Base-by-base conservation (phyloP, 2,329 filamentous ascomycete species). In the Gaeumannomyces tritici region DNA sequence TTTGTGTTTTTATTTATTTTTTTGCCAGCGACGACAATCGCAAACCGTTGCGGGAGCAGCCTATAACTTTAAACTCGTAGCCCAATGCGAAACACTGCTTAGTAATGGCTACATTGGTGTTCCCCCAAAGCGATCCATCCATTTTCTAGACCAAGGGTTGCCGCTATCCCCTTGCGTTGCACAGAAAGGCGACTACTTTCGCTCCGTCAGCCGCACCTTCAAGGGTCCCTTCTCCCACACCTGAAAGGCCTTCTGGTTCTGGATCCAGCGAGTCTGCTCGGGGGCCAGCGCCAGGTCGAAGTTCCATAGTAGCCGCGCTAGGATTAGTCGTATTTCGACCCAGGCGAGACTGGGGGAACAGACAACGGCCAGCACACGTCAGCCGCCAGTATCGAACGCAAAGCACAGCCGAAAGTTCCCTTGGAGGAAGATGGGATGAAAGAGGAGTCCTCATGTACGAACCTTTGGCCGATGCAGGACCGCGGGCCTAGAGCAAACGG, bases 221-320 rank as follows among this genome's bases (percentile, higher is more conserved):
- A 77, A 65, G 4, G 71, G 68, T 1, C 67, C 68, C 64, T 77
- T 77, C 21, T 73, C 61, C 76, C 76, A 79, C 31, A 76, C 65
- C 7, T 70, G 62, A 59, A 71, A 76, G 12, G 70, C 70, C 62
- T 69, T 71, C 62, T 78, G 75, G 1, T 67, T 28, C 3, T 57
- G 63, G 12, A 59, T 28, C 57, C 57, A 59, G n/a, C 33, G 11
- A 8, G 13, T 8, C 11, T 31, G 42, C 31, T 47, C 31, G 21
- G 33, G 31, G 2, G 64, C 65, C 12, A 74, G 64, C 35, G 65
- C 57, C 63, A 76, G 59, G 61, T 76, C 73, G 59, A 76, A 76
- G 57, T 73, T 72, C 62, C 67, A 76, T 1, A 76, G 59, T 6
- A 76, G 55, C 13, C 67, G 67, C 9, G 73, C 70, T 7, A 76